These are phyloP conservation scores for Penicillium sclerotiorum DNA, from an alignment of 2,329 filamentous ascomycete genomes.

Conservation along the genomic window DNA sequence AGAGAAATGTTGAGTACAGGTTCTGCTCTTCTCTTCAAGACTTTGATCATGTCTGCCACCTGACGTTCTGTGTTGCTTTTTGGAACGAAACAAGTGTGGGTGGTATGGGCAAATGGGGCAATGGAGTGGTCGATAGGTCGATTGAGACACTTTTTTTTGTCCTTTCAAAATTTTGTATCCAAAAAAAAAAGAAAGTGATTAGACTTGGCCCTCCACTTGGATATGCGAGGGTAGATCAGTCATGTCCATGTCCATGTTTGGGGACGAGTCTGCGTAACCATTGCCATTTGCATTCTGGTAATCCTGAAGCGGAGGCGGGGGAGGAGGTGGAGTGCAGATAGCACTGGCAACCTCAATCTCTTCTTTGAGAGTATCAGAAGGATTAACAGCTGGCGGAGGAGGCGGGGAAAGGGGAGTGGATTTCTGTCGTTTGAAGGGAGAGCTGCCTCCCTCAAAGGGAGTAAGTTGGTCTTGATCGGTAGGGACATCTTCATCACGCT, in stretches of 20 bases:
- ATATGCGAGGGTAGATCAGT: constrained; percentile 20
- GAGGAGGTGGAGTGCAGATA: constrained; percentile 6
- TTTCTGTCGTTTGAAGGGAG: constrained; percentile 60
- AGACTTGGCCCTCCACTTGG: constrained; percentile 24
- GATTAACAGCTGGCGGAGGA: constrained; percentile 34
- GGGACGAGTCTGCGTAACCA: no score
- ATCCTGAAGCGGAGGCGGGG: constrained; percentile 19
- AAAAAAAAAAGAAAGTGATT: constrained; percentile 1
- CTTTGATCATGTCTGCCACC: no score
- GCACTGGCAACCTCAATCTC: constrained; percentile 16
- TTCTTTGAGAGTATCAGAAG: constrained; percentile 11
- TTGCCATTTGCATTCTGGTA: constrained; percentile 1
- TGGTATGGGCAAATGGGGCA: no score
- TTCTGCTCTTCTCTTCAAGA: no score
- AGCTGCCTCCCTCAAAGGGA: constrained; percentile 35
- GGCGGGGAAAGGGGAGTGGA: constrained; percentile 43
- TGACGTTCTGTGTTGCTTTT: no score
- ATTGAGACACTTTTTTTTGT: no score
- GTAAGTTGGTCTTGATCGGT: constrained; percentile 3
- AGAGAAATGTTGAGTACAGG: no score
- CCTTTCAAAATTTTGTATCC: no score
- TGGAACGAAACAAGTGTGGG: no score
- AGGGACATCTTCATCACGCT: constrained; percentile 16
- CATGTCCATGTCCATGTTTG: no score
- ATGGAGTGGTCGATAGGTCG: no score